These are phyloP conservation scores for Pseudofabraea citricarpa DNA, from an alignment of 2,329 filamentous ascomycete species.

Conservation along the genomic window DNA sequence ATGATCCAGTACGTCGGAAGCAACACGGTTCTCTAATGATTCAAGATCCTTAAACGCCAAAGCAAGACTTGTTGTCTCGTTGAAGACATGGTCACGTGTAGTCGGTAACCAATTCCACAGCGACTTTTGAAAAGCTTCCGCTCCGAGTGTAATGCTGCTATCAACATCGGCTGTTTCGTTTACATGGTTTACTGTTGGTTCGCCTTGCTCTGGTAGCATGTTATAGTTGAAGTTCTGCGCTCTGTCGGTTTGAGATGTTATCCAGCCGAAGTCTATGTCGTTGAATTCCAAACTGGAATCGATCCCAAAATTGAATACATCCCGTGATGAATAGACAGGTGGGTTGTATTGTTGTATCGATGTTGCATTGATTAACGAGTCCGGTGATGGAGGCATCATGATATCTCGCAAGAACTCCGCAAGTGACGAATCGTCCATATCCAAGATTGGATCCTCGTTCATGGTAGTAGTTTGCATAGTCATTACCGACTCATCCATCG, in stretches of 20 bases:
- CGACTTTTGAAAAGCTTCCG: conserved; percentile 11
- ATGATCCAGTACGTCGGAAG: conserved; percentile 4
- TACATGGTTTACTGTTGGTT: neutral
- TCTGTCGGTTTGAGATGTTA: conserved; percentile 7
- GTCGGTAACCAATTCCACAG: conserved; percentile 11
- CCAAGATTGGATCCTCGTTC: conserved; percentile 3
- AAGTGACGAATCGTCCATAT: conserved; percentile 7
- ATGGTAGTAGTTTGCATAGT: neutral
- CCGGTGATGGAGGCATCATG: conserved; percentile 8
- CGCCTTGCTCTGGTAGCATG: neutral
- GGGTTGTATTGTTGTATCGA: neutral
- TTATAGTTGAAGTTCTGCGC: neutral
- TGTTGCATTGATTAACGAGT: neutral
- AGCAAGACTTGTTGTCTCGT: conserved; percentile 6
- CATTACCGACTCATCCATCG: neutral
- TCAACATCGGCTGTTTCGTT: conserved; percentile 2
- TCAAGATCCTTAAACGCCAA: conserved; percentile 9
- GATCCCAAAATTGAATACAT: conserved; percentile 14
- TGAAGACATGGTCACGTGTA: conserved; percentile 4
- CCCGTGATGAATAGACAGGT: conserved; percentile 3
- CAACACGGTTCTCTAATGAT: neutral
- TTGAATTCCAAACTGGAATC: conserved; percentile 13
- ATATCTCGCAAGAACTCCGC: conserved; percentile 12
- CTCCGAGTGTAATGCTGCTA: conserved; percentile 4
- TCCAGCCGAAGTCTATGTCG: conserved; percentile 10